Base-by-base conservation (phyloP, 2,329 filamentous ascomycete genomes). In the Hymenoscyphus scutula region DNA sequence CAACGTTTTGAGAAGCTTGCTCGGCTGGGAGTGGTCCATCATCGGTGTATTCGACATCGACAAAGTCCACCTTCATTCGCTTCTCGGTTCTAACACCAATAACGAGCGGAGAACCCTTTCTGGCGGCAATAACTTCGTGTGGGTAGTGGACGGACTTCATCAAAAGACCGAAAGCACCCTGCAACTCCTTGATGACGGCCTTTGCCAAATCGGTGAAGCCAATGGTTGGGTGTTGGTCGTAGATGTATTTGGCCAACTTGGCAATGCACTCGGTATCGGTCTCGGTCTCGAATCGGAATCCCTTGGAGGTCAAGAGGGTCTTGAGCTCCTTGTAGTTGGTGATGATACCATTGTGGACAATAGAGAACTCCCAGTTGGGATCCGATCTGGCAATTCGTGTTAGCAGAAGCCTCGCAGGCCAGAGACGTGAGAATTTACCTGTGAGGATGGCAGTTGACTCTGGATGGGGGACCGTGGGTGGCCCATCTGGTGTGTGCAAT, bases 301-400 rank as follows among this genome's bases (percentile, higher is more conserved):
- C 95, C 86, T 98, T 99, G 83, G 84, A 85, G 80, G 89, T 86
- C 71, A 99, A 85, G 68, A 99, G 88, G 67, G 90, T 91, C 87
- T 94, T 97, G 74, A 99, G 83, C 82, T 99, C 95, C 85, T 99
- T 99, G 87, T 99, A 99, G 86, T 99, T 99, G 82, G 95, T 99
- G 80, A 99, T 99, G 84, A 99, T 99, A 76, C 95, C 95, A 81
- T 99, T 99, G 89, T 99, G 95, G 65, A 98, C 95, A 73, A 99
- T 89, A 69, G 91, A 85, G 79, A 99, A 99, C 81, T 99, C 90
- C 92, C 94, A 99, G 74, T 82, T 91, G 72, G 89, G 87, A 78
- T 99, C 95, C 69, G 94, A 98, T 79, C 93, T 96, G 69, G 19
- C 64, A 59, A 56, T 17, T 41, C 15, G 30, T 25, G 65, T 68